Evolutionary conservation across 2,329 filamentous ascomycete genomes (phyloP).

Genomic region (Tolypocladium cylindrosporum): DNA sequence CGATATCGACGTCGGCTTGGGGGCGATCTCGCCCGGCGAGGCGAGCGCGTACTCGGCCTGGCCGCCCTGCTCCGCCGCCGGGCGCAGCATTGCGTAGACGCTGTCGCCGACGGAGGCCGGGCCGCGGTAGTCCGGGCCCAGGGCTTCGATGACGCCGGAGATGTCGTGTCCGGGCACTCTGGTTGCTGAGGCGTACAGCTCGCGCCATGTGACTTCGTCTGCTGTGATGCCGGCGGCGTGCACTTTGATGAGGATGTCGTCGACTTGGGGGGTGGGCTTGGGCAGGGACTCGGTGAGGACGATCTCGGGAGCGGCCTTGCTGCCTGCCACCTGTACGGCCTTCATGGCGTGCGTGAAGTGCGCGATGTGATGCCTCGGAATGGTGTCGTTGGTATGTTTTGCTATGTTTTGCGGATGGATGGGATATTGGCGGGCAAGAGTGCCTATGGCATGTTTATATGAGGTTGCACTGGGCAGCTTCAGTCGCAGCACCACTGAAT

Average conservation of each 20-base stretch:
- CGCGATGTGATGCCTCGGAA: neutral
- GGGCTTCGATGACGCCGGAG: conserved; percentile 17
- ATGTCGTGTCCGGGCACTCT: conserved; percentile 25
- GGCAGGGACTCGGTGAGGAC: conserved; percentile 6
- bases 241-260: conserved; percentile 19
- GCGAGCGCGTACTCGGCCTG: conserved; percentile 19
- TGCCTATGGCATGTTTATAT: neutral
- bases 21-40: conserved; percentile 5
- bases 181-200: conserved; percentile 15
- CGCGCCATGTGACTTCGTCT: conserved; percentile 23
- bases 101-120: conserved; percentile 7
- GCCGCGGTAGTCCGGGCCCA: conserved; percentile 15
- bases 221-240: conserved; percentile 22
- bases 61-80: conserved; percentile 9
- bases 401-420: neutral
- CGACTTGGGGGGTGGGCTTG: conserved; percentile 6
- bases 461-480: too few species aligned
- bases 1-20: conserved; percentile 11
- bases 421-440: neutral
- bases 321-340: conserved; percentile 20
- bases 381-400: neutral
- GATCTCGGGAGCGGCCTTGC: conserved; percentile 9
- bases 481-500: too few species aligned
- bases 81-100: conserved; percentile 17
- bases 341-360: conserved; percentile 13